Evolutionary conservation across 2,329 filamentous ascomycete genomes (phyloP).

Genomic region (Scedosporium minutisporum): DNA sequence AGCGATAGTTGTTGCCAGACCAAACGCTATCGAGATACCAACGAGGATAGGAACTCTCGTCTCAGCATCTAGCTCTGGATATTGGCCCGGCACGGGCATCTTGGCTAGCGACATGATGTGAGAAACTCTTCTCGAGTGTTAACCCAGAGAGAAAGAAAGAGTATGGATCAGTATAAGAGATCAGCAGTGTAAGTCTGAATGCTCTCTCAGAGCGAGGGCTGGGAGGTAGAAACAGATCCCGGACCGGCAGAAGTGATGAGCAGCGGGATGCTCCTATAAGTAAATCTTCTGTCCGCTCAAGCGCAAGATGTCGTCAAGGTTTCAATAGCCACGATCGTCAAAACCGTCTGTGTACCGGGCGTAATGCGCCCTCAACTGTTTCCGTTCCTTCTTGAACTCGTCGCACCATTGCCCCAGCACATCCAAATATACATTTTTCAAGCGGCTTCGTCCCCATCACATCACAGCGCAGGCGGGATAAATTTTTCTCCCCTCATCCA

Average conservation of each 20-base stretch:
- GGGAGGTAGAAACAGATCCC: background rate
- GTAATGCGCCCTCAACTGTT: background rate
- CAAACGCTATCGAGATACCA: conserved; percentile 16
- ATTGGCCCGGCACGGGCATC: conserved; percentile 11
- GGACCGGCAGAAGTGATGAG: background rate
- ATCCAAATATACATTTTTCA: background rate
- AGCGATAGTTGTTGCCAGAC: conserved; percentile 13
- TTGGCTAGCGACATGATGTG: background rate
- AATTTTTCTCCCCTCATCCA: too few species aligned
- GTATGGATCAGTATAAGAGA: background rate
- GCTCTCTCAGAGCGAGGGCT: background rate
- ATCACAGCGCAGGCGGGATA: too few species aligned
- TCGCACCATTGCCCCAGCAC: background rate
- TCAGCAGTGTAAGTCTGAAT: background rate
- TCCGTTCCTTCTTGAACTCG: background rate
- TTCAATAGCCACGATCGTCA: background rate
- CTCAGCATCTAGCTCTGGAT: conserved; percentile 15
- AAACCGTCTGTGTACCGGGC: background rate
- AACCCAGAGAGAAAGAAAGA: background rate
- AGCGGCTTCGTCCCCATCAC: background rate
- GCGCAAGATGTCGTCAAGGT: background rate
- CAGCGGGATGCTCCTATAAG: background rate
- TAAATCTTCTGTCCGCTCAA: background rate
- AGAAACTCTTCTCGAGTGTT: background rate
- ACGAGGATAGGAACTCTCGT: conserved; percentile 16